phyloP scores from a whole-genome alignment of 257 asterid genomes.

The Ilex asprella region DNA sequence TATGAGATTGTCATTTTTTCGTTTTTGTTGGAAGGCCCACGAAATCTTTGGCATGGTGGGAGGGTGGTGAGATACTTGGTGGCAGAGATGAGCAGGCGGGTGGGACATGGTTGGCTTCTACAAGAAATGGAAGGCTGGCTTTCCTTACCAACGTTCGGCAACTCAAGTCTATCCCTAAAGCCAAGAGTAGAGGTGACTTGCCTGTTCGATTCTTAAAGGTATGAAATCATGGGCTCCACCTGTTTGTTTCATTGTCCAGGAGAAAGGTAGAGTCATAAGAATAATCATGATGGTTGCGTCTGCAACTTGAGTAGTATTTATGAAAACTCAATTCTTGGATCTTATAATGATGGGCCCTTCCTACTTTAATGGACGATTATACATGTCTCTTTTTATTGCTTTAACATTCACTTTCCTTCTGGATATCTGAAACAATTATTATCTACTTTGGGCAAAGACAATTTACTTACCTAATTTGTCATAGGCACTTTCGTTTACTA shows the following conservation, averaged over 20 bases:
- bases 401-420: too few species aligned
- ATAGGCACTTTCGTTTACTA: too few species aligned
- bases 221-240: not conserved
- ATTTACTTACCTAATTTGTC: too few species aligned
- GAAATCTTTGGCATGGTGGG: conserved; percentile 70
- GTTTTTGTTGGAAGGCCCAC: conserved; percentile 37
- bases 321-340: too few species aligned
- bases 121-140: conserved; percentile 48
- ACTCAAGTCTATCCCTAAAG: conserved; percentile 12
- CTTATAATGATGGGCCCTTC: too few species aligned
- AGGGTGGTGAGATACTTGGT: conserved; percentile 50
- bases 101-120: conserved; percentile 78
- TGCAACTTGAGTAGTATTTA: too few species aligned
- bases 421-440: too few species aligned
- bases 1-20: not conserved
- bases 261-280: not conserved
- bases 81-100: conserved; percentile 75
- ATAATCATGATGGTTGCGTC: too few species aligned
- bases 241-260: conserved; percentile 10
- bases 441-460: too few species aligned
- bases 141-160: conserved; percentile 83
- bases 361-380: too few species aligned
- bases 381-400: too few species aligned
- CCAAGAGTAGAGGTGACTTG: conserved; percentile 63
- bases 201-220: conserved; percentile 73